These are phyloP conservation scores for Phytopythium ostracodes DNA, from an alignment of 352 stramenopile genomes.

Conservation along the genomic window DNA sequence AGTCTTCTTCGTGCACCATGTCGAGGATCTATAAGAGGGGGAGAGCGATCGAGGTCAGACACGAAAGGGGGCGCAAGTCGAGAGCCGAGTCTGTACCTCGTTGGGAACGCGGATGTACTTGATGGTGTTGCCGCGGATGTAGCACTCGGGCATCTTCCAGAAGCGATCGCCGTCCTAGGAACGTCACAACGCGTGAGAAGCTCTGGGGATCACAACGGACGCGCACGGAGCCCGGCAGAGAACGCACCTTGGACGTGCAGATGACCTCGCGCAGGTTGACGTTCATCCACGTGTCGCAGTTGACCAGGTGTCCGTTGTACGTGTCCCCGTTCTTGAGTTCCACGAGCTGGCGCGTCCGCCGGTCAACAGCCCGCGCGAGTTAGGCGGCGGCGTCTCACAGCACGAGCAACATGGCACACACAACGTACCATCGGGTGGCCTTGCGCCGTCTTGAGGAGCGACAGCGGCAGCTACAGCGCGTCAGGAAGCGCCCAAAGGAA, in stretches of 20 bases:
- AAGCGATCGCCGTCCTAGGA: slow-evolving; percentile 94
- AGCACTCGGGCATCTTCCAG: slow-evolving; percentile 98
- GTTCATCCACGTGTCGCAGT: slow-evolving; percentile 99
- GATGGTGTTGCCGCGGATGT: slow-evolving; percentile 97
- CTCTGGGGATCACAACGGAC: background rate
- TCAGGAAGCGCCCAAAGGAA: background rate
- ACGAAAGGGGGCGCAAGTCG: background rate
- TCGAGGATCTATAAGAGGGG: slow-evolving; percentile 82
- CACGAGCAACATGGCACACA: background rate
- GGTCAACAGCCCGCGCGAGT: background rate
- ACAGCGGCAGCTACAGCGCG: slow-evolving; percentile 89
- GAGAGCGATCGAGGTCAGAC: background rate
- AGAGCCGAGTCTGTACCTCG: slow-evolving; percentile 55
- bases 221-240: too few relatives aligned
- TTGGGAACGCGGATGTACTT: slow-evolving; percentile 99
- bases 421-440: slow-evolving; percentile 88
- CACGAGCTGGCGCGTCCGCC: slow-evolving; percentile 74
- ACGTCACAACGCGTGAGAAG: slow-evolving; percentile 2
- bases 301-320: slow-evolving; percentile 97
- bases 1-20: slow-evolving; percentile 93
- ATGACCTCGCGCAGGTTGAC: slow-evolving; percentile 99
- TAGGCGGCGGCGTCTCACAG: background rate
- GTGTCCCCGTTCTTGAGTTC: slow-evolving; percentile 99
- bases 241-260: slow-evolving; percentile 92
- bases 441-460: slow-evolving; percentile 94